Conservation (phyloP, 768 basidiomycete species). For the Tricholoma terreum region DNA sequence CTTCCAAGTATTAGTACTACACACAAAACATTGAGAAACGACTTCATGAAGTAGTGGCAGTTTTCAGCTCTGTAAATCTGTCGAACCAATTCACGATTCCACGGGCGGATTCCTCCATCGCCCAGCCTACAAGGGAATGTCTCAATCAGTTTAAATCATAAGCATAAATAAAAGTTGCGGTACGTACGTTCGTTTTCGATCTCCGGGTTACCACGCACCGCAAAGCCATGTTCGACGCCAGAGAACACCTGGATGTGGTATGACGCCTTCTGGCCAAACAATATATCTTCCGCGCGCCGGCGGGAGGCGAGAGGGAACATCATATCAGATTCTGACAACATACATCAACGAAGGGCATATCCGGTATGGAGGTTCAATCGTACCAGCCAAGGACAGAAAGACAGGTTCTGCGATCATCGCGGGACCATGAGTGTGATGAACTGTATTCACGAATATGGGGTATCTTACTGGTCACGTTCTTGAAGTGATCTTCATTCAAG, state of each 20-base stretch:
- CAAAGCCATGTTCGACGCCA: conserved; percentile 47
- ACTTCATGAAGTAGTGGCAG: background rate
- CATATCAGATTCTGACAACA: background rate
- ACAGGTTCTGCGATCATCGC: conserved; percentile 42
- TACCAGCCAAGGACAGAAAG: conserved; percentile 55
- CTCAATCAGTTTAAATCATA: too few relatives aligned
- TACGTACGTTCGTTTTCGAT: conserved; percentile 38
- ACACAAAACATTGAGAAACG: too few relatives aligned
- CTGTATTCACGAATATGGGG: background rate
- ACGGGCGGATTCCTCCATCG: conserved; percentile 56
- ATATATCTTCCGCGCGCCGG: conserved; percentile 53
- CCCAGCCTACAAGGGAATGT: conserved; percentile 42
- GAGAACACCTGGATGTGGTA: conserved; percentile 62
- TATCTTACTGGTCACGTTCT: conserved; percentile 43
- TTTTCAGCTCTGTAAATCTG: background rate
- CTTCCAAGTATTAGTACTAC: too few relatives aligned
- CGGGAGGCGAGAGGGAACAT: too few relatives aligned
- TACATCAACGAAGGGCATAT: background rate
- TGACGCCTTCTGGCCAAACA: conserved; percentile 46
- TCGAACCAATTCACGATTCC: conserved; percentile 26
- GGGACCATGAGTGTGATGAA: background rate
- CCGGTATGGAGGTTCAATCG: background rate
- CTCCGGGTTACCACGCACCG: conserved; percentile 41
- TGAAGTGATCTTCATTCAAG: conserved; percentile 46
- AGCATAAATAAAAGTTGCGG: too few relatives aligned